Conservation (phyloP, 2,329 filamentous ascomycete species). For the Neonectria neomacrospora region DNA sequence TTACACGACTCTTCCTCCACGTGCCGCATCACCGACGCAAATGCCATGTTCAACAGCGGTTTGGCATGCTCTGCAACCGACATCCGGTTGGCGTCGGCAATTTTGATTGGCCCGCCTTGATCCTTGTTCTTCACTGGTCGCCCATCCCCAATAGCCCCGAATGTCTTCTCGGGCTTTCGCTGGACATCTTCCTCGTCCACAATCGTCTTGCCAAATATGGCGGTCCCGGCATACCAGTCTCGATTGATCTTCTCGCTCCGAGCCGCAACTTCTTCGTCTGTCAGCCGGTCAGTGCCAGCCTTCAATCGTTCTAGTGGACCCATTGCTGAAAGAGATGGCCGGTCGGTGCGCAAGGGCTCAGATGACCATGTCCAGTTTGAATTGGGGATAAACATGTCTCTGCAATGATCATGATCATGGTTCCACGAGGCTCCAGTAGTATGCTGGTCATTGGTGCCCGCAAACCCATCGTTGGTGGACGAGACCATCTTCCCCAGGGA, state of each 20-base stretch:
- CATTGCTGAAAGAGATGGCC: conserved; percentile 13
- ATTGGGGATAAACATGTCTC: conserved; percentile 5
- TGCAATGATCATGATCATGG: background rate
- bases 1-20: conserved; percentile 34
- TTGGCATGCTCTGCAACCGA: conserved; percentile 52
- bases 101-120: conserved; percentile 45
- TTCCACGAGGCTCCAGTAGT: background rate
- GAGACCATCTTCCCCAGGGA: background rate
- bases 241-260: conserved; percentile 47
- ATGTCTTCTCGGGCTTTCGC: conserved; percentile 42
- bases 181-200: conserved; percentile 46
- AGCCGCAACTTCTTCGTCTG: conserved; percentile 37
- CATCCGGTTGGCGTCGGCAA: conserved; percentile 53
- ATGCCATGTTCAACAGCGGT: conserved; percentile 57
- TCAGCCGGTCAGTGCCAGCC: conserved; percentile 33
- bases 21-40: conserved; percentile 46
- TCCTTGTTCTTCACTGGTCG: conserved; percentile 42
- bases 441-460: conserved; percentile 9
- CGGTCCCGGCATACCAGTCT: conserved; percentile 54
- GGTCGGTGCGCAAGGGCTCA: conserved; percentile 17
- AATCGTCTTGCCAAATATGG: conserved; percentile 49
- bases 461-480: conserved; percentile 11
- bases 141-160: conserved; percentile 54
- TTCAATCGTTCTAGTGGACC: conserved; percentile 22
- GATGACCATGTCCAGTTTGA: conserved; percentile 25